These are phyloP conservation scores for Lophium mytilinum DNA, from an alignment of 495 filamentous ascomycete genomes.

Conservation along the genomic window DNA sequence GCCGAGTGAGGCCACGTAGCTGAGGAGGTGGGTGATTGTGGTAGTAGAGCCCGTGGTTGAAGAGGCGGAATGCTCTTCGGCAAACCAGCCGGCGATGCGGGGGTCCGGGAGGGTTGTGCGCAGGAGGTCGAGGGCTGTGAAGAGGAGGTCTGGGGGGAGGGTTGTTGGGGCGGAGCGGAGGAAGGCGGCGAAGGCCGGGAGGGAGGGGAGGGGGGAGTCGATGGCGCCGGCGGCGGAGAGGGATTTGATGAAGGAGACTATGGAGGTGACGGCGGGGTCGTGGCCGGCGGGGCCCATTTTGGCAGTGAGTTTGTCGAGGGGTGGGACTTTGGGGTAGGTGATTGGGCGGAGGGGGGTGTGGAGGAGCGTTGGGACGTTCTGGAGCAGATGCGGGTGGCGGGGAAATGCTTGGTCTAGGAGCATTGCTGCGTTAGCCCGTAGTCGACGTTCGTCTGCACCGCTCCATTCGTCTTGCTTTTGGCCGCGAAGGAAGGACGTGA, in stretches of 20 bases:
- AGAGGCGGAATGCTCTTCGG: conserved; percentile 53
- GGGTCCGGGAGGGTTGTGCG: conserved; percentile 69
- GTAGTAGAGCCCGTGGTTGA: conserved; percentile 26
- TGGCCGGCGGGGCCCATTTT: conserved; percentile 56
- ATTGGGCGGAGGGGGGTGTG: conserved; percentile 56
- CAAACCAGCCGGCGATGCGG: conserved; percentile 79
- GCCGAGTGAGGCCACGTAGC: conserved; percentile 43
- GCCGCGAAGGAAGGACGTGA: conserved; percentile 77
- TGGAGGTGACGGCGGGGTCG: conserved; percentile 43
- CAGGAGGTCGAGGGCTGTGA: conserved; percentile 75
- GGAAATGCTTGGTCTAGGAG: conserved; percentile 72
- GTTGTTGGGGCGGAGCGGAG: conserved; percentile 42
- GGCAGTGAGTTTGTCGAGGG: conserved; percentile 70
- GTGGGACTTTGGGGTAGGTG: conserved; percentile 69
- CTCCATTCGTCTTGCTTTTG: conserved; percentile 71
- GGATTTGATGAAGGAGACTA: conserved; percentile 28
- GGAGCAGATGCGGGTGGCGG: conserved; percentile 62
- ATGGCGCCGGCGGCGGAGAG: conserved; percentile 46
- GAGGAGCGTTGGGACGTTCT: conserved; percentile 63
- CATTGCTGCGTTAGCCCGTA: conserved; percentile 64
- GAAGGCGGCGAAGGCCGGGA: conserved; percentile 47
- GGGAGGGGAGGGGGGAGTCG: conserved; percentile 53
- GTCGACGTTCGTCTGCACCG: conserved; percentile 59
- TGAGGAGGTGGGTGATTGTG: conserved; percentile 58
- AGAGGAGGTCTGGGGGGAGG: conserved; percentile 52